Conservation (phyloP, 1,284 basidiomycete genomes). For the Thecaphora frezii region DNA sequence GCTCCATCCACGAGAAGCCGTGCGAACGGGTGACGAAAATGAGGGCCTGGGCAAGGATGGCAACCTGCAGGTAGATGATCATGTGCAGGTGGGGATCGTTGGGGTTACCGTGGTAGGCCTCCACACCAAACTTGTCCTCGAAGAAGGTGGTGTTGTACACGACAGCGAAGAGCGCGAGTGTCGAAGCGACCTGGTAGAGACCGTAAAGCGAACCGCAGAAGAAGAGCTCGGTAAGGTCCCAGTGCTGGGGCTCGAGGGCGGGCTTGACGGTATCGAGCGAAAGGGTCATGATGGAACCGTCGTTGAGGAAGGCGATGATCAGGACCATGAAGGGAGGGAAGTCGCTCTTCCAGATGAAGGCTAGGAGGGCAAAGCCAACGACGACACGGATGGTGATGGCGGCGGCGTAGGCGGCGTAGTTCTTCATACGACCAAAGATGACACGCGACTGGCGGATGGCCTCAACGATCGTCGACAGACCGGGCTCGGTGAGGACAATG, state of each 20-base stretch:
- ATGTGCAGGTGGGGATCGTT: constrained; percentile 64
- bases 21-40: constrained; percentile 97
- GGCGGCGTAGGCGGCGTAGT: constrained; percentile 83
- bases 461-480: constrained; percentile 94
- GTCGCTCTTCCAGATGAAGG: constrained; percentile 92
- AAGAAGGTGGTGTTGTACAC: constrained; percentile 89
- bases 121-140: constrained; percentile 79
- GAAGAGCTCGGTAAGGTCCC: constrained; percentile 96
- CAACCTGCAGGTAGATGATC: constrained; percentile 85
- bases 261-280: constrained; percentile 95
- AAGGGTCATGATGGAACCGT: constrained; percentile 96
- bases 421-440: constrained; percentile 97
- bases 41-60: constrained; percentile 95
- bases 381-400: constrained; percentile 98
- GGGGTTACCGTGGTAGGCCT: constrained; percentile 59
- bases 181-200: constrained; percentile 85
- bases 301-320: constrained; percentile 93
- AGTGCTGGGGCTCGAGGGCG: constrained; percentile 80
- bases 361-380: constrained; percentile 91
- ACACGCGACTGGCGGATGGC: constrained; percentile 91
- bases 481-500: constrained; percentile 90
- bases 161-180: constrained; percentile 70
- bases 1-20: constrained; percentile 97
- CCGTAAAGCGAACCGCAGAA: constrained; percentile 92
- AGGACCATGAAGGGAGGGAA: constrained; percentile 99